Conservation (phyloP, 768 basidiomycete genomes). For the Rubroboletus satanas region DNA sequence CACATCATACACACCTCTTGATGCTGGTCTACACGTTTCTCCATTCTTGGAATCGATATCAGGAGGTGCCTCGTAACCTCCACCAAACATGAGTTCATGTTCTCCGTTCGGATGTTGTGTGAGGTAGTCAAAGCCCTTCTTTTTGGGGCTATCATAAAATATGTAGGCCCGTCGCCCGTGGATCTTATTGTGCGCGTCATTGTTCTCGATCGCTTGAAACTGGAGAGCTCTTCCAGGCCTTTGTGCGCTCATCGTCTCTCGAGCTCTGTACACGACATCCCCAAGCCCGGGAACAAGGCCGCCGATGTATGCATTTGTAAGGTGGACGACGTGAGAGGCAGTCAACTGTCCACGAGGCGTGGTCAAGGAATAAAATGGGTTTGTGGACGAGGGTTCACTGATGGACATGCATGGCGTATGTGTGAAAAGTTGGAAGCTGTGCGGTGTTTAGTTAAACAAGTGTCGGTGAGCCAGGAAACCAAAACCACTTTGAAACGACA, state of each 20-base stretch:
- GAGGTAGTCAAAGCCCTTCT: slow-evolving; percentile 58
- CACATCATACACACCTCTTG: slow-evolving; percentile 31
- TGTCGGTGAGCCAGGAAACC: slow-evolving; percentile 1
- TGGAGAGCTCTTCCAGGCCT: slow-evolving; percentile 41
- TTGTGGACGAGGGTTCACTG: slow-evolving; percentile 19
- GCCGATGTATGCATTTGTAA: slow-evolving; percentile 53
- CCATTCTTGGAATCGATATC: neutral
- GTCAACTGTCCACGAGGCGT: slow-evolving; percentile 42
- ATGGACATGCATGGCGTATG: slow-evolving; percentile 40
- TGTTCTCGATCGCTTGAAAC: slow-evolving; percentile 1
- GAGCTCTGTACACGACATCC: slow-evolving; percentile 29
- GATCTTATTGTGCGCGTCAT: slow-evolving; percentile 14
- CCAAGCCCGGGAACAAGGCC: slow-evolving; percentile 42
- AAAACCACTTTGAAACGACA: slow-evolving; percentile 5
- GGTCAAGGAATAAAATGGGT: slow-evolving; percentile 35
- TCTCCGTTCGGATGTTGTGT: slow-evolving; percentile 52
- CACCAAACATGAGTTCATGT: slow-evolving; percentile 64
- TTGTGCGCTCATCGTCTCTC: slow-evolving; percentile 65
- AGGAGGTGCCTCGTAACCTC: slow-evolving; percentile 39
- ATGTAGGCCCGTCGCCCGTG: slow-evolving; percentile 54
- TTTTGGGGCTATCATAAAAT: slow-evolving; percentile 44
- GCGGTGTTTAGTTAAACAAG: neutral
- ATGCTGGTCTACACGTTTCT: slow-evolving; percentile 24
- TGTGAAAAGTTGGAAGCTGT: slow-evolving; percentile 41
- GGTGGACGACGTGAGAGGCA: slow-evolving; percentile 45